Percentiles rank a stretch among this genome's conserved stretches.
These are phyloP conservation scores for Diplotaxis tenuifolia DNA, from an alignment of 345 rosid species.

Conservation along the genomic window DNA sequence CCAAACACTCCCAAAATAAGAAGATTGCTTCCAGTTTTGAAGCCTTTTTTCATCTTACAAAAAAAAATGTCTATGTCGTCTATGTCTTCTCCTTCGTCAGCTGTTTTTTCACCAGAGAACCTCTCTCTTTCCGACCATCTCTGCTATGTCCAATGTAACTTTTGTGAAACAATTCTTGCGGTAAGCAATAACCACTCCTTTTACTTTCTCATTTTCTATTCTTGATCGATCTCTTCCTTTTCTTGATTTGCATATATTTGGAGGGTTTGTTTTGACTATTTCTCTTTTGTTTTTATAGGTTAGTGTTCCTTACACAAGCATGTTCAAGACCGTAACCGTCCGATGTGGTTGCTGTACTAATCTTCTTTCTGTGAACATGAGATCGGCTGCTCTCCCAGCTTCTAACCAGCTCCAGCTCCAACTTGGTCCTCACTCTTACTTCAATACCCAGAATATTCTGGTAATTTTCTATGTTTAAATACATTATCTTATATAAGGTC, in stretches of 20 bases:
- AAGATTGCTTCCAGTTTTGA: constrained; percentile 21
- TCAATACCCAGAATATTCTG: constrained; percentile 69
- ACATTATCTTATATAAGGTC: not conserved
- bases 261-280: not conserved
- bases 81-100: constrained; percentile 66
- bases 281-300: constrained; percentile 49
- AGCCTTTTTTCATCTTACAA: constrained; percentile 19
- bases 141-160: constrained; percentile 96
- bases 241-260: not conserved
- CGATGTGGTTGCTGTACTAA: constrained; percentile 96
- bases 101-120: constrained; percentile 86
- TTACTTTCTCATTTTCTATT: not conserved
- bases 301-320: constrained; percentile 91
- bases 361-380: constrained; percentile 82
- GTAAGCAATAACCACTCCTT: constrained; percentile 36
- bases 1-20: constrained; percentile 39
- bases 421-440: constrained; percentile 71
- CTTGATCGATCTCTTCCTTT: not conserved
- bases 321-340: constrained; percentile 93
- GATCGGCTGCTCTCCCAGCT: constrained; percentile 61
- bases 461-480: constrained; percentile 32
- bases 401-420: constrained; percentile 69
- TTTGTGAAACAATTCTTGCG: constrained; percentile 89
- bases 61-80: constrained; percentile 43
- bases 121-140: constrained; percentile 93